Evolutionary conservation across 2,329 filamentous ascomycete genomes (phyloP).

Genomic region (Pseudonectria buxi): DNA sequence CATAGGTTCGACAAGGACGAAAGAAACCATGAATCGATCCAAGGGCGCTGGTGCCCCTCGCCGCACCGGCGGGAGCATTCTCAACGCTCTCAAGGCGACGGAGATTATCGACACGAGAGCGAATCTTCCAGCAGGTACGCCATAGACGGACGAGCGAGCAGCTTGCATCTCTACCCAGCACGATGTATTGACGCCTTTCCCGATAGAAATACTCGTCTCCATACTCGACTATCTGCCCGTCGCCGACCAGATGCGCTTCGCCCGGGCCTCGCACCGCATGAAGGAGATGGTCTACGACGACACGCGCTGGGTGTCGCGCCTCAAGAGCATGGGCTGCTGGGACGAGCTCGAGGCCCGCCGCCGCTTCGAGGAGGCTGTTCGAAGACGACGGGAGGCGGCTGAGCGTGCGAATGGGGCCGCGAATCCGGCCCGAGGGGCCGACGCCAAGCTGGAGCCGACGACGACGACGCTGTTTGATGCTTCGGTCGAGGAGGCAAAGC

Average conservation of each 20-base stretch:
- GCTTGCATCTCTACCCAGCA: background rate
- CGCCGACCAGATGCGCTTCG: conserved; percentile 77
- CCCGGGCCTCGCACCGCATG: conserved; percentile 76
- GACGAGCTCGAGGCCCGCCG: conserved; percentile 79
- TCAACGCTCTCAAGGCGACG: conserved; percentile 72
- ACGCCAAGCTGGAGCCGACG: conserved; percentile 23
- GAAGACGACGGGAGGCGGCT: conserved; percentile 51
- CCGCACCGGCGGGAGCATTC: conserved; percentile 44
- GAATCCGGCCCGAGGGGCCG: conserved; percentile 11
- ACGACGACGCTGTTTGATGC: conserved; percentile 70
- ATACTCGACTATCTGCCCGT: conserved; percentile 88
- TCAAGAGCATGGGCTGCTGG: conserved; percentile 88
- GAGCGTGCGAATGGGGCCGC: conserved; percentile 17
- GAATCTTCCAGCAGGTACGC: conserved; percentile 70
- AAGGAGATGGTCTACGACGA: conserved; percentile 99
- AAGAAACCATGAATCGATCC: conserved; percentile 35
- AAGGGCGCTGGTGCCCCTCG: conserved; percentile 33
- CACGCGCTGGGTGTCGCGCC: conserved; percentile 81
- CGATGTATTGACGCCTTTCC: conserved; percentile 4
- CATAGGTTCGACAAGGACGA: too few species aligned
- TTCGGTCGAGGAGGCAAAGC: conserved; percentile 56
- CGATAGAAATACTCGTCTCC: conserved; percentile 71
- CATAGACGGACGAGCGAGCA: background rate
- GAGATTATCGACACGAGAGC: conserved; percentile 75
- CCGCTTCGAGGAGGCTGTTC: conserved; percentile 67